Percentiles rank a stretch among this genome's conserved stretches.
These are phyloP conservation scores for Lactarius evosmus DNA, from an alignment of 768 basidiomycete genomes.

Conservation along the genomic window DNA sequence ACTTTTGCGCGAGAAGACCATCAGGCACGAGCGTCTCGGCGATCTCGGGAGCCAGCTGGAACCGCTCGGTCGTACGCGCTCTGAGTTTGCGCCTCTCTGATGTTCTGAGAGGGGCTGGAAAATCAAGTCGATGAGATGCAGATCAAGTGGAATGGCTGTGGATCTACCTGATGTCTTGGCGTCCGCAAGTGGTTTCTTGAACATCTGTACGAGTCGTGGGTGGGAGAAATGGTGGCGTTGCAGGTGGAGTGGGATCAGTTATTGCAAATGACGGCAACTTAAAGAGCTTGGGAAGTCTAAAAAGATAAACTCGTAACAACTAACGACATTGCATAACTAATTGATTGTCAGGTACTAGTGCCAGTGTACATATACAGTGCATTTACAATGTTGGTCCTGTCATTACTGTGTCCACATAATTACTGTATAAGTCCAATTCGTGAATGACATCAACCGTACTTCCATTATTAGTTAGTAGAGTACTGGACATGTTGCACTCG, in stretches of 20 bases:
- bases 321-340: too few relatives aligned
- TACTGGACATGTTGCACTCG: too few relatives aligned
- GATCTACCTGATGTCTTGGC: conserved; percentile 59
- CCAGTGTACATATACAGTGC: too few relatives aligned
- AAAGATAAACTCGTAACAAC: background rate
- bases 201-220: conserved; percentile 46
- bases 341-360: too few relatives aligned
- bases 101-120: conserved; percentile 58
- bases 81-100: conserved; percentile 73
- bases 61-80: conserved; percentile 52
- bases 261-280: background rate
- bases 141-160: background rate
- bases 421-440: too few relatives aligned
- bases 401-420: too few relatives aligned
- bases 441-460: too few relatives aligned
- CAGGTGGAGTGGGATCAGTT: background rate
- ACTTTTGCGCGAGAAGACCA: conserved; percentile 64
- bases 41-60: conserved; percentile 48
- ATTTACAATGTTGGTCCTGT: too few relatives aligned
- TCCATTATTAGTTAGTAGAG: too few relatives aligned
- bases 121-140: conserved; percentile 1
- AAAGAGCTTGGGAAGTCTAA: background rate
- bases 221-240: background rate
- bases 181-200: conserved; percentile 71
- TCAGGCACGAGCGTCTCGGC: conserved; percentile 73